phyloP scores from a whole-genome alignment of 345 rosid species.

The Arabis alpina region DNA sequence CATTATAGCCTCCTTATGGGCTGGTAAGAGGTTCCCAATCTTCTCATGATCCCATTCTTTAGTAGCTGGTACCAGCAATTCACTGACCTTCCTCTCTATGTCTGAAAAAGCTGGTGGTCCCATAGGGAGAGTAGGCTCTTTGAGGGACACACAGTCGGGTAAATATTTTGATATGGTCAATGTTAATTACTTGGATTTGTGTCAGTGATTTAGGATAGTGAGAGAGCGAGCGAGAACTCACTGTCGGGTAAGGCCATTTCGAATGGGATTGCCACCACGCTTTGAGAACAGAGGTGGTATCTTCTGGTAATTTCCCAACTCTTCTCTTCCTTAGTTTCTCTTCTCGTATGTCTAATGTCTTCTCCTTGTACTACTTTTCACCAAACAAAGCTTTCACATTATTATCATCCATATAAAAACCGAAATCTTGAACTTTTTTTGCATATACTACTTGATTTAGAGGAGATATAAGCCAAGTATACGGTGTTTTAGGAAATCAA shows the following conservation, averaged over 20 bases:
- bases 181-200: neutral
- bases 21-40: too few relatives aligned
- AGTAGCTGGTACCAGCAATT: too few relatives aligned
- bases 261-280: constrained; percentile 98
- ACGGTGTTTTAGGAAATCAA: too few relatives aligned
- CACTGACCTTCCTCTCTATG: too few relatives aligned
- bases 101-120: too few relatives aligned
- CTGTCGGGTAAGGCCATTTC: constrained; percentile 99
- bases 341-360: constrained; percentile 89
- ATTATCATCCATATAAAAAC: constrained; percentile 18
- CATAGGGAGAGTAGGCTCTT: too few relatives aligned
- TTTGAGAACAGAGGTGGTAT: constrained; percentile 88
- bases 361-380: constrained; percentile 90
- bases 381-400: constrained; percentile 24
- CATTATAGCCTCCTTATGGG: too few relatives aligned
- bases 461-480: too few relatives aligned
- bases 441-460: neutral
- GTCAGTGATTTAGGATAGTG: neutral
- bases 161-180: neutral
- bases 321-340: constrained; percentile 97
- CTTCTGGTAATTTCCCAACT: constrained; percentile 98
- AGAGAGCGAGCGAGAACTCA: constrained; percentile 44
- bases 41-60: too few relatives aligned
- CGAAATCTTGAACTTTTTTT: neutral
- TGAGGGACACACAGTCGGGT: too few relatives aligned